Percentiles rank a stretch among this genome's conserved stretches.
Conservation (phyloP, 768 basidiomycete species). For the Lactifluus pinguis region DNA sequence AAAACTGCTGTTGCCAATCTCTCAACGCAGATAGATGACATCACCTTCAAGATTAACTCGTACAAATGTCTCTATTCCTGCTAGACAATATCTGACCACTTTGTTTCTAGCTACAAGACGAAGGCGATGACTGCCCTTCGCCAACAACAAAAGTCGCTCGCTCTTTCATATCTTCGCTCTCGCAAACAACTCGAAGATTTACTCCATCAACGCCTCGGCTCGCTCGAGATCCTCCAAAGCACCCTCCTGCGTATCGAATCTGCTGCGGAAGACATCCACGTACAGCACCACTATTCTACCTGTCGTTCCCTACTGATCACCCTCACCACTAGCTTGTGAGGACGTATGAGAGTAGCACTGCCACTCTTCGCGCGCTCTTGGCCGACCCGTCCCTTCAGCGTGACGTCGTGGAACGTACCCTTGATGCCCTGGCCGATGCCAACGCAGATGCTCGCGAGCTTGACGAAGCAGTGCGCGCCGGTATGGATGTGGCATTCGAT, state of each 20-base stretch:
- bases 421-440: constrained; percentile 80
- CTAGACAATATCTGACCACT: background rate
- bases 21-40: constrained; percentile 53
- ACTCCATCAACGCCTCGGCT: constrained; percentile 61
- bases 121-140: constrained; percentile 59
- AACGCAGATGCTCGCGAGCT: constrained; percentile 77
- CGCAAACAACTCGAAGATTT: constrained; percentile 77
- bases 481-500: constrained; percentile 39
- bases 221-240: constrained; percentile 63
- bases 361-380: constrained; percentile 67
- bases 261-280: constrained; percentile 85
- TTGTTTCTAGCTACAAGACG: constrained; percentile 44
- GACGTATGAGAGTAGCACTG: constrained; percentile 74
- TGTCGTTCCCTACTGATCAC: background rate
- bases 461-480: constrained; percentile 64
- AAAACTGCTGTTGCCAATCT: constrained; percentile 61
- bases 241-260: constrained; percentile 79
- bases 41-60: constrained; percentile 69
- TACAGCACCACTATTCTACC: constrained; percentile 25
- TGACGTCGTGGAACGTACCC: constrained; percentile 74
- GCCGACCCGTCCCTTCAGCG: constrained; percentile 71
- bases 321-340: constrained; percentile 59
- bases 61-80: constrained; percentile 28
- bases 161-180: constrained; percentile 68
- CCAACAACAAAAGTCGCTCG: constrained; percentile 62